Percentiles rank a stretch among this genome's conserved stretches.
These are phyloP conservation scores for Dentipellis sp. DNA, from an alignment of 768 basidiomycete genomes.

Conservation along the genomic window DNA sequence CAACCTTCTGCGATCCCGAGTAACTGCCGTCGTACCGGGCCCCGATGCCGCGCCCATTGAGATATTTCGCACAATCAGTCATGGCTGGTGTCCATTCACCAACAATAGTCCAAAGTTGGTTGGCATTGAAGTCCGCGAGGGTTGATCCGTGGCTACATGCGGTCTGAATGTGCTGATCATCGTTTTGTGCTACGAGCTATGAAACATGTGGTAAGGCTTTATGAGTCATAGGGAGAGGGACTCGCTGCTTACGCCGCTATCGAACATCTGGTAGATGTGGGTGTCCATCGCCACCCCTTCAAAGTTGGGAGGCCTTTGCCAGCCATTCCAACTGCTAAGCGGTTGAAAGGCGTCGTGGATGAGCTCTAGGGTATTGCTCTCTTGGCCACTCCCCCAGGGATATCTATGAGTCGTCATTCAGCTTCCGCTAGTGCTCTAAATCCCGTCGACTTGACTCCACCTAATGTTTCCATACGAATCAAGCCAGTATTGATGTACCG, in stretches of 20 bases:
- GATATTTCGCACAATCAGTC: conserved; percentile 72
- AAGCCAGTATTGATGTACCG: conserved; percentile 52
- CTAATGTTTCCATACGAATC: conserved; percentile 72
- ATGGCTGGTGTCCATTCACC: conserved; percentile 82
- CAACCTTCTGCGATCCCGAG: conserved; percentile 55
- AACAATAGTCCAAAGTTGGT: conserved; percentile 69
- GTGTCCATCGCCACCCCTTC: conserved; percentile 73
- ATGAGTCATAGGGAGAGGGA: background rate
- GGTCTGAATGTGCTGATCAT: conserved; percentile 47
- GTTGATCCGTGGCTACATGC: conserved; percentile 42
- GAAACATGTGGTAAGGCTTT: background rate
- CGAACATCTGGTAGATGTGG: conserved; percentile 74
- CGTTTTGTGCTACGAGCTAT: conserved; percentile 36
- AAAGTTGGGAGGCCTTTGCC: conserved; percentile 41
- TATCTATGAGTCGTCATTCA: conserved; percentile 24
- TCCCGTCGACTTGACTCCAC: conserved; percentile 22
- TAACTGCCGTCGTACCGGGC: conserved; percentile 48
- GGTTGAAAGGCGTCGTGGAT: conserved; percentile 78
- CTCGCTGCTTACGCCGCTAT: conserved; percentile 33
- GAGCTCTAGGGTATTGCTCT: conserved; percentile 52
- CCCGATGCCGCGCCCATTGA: conserved; percentile 77
- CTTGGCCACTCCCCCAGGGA: conserved; percentile 32
- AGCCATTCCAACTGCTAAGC: conserved; percentile 60
- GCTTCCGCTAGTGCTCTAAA: conserved; percentile 8
- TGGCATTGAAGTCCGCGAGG: conserved; percentile 33